Percentiles rank a stretch among this genome's conserved stretches.
Evolutionary conservation across 345 rosid species (phyloP).

Genomic region (Eucalyptus virginea): DNA sequence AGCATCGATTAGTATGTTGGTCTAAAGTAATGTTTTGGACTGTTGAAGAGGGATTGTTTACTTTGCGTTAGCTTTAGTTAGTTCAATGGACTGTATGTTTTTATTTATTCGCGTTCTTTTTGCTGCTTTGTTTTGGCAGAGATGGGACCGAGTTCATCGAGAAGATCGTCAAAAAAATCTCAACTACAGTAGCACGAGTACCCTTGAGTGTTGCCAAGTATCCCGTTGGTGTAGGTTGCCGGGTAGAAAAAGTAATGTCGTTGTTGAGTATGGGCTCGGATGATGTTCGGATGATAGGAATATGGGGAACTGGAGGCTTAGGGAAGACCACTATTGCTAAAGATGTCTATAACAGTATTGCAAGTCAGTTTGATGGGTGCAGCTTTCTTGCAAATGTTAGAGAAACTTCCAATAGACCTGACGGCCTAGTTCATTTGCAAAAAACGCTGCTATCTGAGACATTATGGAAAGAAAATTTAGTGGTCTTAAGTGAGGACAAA

Average conservation of each 20-base stretch:
- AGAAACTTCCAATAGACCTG: too few species aligned
- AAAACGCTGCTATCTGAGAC: rapidly evolving
- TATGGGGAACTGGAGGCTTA: too few species aligned
- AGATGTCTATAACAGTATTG: too few species aligned
- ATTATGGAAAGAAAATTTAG: too few species aligned
- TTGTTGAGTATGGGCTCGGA: too few species aligned
- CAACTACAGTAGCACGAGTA: background rate
- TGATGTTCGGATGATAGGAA: too few species aligned
- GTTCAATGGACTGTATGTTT: background rate
- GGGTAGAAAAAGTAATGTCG: too few species aligned
- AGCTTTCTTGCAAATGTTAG: too few species aligned
- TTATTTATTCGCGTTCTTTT: background rate
- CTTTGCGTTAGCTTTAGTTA: background rate
- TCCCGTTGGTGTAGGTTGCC: too few species aligned
- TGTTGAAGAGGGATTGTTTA: background rate
- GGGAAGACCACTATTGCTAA: too few species aligned
- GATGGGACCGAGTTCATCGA: background rate
- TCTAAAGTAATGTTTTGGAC: background rate
- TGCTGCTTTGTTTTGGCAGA: background rate
- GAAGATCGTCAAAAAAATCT: background rate
- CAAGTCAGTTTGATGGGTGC: rapidly evolving
- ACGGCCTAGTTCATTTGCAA: too few species aligned
- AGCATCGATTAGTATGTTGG: background rate
- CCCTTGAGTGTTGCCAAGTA: too few species aligned
- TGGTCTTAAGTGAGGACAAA: rapidly evolving